These are phyloP conservation scores for Calocybe gangraenosa DNA, from an alignment of 768 basidiomycete species.

Conservation along the genomic window DNA sequence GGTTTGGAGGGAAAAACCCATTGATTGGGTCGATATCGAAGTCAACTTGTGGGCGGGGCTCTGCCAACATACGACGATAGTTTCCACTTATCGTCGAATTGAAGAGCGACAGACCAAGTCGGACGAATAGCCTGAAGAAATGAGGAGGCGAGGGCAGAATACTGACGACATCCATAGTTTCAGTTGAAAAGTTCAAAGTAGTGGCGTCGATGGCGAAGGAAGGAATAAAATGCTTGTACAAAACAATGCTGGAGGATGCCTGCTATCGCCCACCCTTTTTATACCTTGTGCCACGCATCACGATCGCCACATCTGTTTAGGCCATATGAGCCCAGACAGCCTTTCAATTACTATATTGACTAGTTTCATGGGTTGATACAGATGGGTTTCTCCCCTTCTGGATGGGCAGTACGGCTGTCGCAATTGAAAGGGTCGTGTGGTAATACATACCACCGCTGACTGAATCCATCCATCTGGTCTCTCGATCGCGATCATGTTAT, in stretches of 20 bases:
- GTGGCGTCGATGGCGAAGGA: background rate
- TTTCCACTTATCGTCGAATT: slow-evolving; percentile 36
- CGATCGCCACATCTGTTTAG: slow-evolving; percentile 18
- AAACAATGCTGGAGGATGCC: too few species aligned
- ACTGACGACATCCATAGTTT: slow-evolving; percentile 35
- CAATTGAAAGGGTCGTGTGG: slow-evolving; percentile 14
- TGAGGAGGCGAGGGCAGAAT: slow-evolving; percentile 53
- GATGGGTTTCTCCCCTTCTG: slow-evolving; percentile 20
- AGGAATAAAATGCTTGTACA: too few species aligned
- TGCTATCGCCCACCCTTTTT: slow-evolving; percentile 8
- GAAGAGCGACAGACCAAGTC: slow-evolving; percentile 41
- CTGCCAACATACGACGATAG: slow-evolving; percentile 23
- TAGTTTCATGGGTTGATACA: slow-evolving; percentile 13
- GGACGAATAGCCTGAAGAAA: slow-evolving; percentile 44
- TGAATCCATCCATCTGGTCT: slow-evolving; percentile 25
- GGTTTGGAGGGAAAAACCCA: slow-evolving; percentile 79
- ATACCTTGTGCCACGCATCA: slow-evolving; percentile 13
- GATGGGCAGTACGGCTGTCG: slow-evolving; percentile 18
- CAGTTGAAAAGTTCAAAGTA: slow-evolving; percentile 2
- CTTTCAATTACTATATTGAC: slow-evolving; percentile 11
- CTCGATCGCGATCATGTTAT: slow-evolving; percentile 18
- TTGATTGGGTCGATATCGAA: slow-evolving; percentile 60
- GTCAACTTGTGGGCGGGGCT: slow-evolving; percentile 34
- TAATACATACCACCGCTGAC: slow-evolving; percentile 23
- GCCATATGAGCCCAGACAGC: slow-evolving; percentile 13